Base-by-base conservation (phyloP, 2,329 filamentous ascomycete genomes). In the Paecilomyces sp. region DNA sequence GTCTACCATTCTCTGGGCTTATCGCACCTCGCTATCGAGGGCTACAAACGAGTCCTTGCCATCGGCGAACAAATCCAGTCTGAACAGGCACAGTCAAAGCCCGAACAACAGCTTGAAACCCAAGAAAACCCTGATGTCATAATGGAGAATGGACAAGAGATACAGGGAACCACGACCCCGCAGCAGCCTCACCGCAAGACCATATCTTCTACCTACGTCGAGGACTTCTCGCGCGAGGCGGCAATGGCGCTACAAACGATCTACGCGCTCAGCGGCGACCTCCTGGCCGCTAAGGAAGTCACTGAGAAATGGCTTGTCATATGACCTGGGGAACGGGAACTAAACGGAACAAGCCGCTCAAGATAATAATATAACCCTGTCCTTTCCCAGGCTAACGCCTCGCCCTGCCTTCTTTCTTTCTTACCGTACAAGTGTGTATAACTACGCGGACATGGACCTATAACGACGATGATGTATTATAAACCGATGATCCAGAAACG, bases 1-100 rank as follows among this genome's bases (percentile, higher is more conserved):
- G 84, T 86, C 28, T 94, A 89, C 79, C 89, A 94, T 71, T 81
- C 88, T 60, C 78, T 95, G 11, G 90, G 90, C 0, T 77, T 95
- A 60, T 80, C 83, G 22, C 86, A 90, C 69, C 76, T 95, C 30
- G 91, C 92, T 0, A 77, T 90, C 3, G 81, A 86, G 24, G 88
- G 85, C 58, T 97, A 97, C 71, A 79, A 86, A 63, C 78, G 75
- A 36, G 84, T 83, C 36, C 73, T 88, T 52, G 70, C 74, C 31
- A 65, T 87, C 36, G 79, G 80, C 41, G 74, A 76, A 54, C 67
- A 76, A 54, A 80, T 83, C n/a, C 73, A 72, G n/a, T 47, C 41
- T 47, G n/a, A 8, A n/a, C 36, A 18, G 41, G 6, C 41, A 18
- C 31, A 5, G 31, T 47, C 41, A 47, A 47, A 47, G n/a, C 6